These are phyloP conservation scores for Trametes hirsuta DNA, from an alignment of 1,284 basidiomycete genomes.

Conservation along the genomic window DNA sequence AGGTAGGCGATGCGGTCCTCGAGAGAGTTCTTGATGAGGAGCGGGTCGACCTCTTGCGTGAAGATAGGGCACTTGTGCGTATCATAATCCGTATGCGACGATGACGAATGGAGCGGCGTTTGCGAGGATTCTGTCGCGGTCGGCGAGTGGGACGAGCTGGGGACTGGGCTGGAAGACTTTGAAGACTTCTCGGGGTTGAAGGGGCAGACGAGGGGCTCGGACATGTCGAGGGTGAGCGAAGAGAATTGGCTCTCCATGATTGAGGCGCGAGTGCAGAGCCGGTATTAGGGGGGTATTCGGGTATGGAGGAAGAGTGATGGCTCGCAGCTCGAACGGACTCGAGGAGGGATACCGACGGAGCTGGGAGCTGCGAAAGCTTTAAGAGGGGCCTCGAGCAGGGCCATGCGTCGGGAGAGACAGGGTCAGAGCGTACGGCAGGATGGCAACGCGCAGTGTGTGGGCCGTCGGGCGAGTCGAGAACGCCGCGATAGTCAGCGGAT, in stretches of 20 bases:
- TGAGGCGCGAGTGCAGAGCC: background rate
- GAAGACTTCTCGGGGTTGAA: constrained; percentile 15
- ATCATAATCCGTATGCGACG: constrained; percentile 23
- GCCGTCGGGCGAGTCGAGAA: constrained; percentile 20
- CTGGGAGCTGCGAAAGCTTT: constrained; percentile 8
- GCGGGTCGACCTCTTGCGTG: constrained; percentile 37
- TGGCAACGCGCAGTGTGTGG: constrained; percentile 15
- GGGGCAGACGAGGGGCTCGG: constrained; percentile 24
- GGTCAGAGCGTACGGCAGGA: constrained; percentile 19
- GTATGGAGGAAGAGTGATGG: constrained; percentile 13
- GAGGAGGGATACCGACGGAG: background rate
- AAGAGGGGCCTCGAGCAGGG: constrained; percentile 17
- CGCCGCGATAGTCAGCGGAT: constrained; percentile 13
- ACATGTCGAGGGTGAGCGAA: constrained; percentile 9
- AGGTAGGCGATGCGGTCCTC: constrained; percentile 44
- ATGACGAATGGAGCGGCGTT: constrained; percentile 23
- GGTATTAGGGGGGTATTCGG: constrained; percentile 1
- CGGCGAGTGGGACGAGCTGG: constrained; percentile 14
- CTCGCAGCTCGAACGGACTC: background rate
- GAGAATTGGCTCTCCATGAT: constrained; percentile 20
- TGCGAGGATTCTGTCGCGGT: constrained; percentile 25
- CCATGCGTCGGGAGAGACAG: constrained; percentile 21
- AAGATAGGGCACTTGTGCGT: constrained; percentile 30
- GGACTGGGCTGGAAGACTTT: constrained; percentile 15
- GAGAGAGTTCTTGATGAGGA: constrained; percentile 35